These are phyloP conservation scores for Austroboletus niveus DNA, from an alignment of 1,284 basidiomycete species.

Conservation along the genomic window DNA sequence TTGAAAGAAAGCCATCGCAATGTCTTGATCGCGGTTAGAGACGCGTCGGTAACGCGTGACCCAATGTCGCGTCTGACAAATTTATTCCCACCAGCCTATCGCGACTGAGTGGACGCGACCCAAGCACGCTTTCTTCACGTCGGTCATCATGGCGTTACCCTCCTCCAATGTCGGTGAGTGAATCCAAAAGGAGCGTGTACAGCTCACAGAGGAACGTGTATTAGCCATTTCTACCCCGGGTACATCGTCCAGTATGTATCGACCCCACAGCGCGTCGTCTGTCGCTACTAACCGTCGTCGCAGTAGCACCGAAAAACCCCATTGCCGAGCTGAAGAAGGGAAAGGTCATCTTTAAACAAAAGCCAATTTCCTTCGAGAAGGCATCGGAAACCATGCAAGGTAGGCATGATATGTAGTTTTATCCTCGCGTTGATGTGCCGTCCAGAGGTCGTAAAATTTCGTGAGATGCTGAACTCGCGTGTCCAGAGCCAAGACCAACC, in stretches of 20 bases:
- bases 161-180: conserved; percentile 38
- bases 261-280: background rate
- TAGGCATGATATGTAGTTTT: conserved; percentile 32
- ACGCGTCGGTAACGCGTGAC: conserved; percentile 37
- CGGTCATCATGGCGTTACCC: conserved; percentile 37
- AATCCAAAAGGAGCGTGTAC: conserved; percentile 7
- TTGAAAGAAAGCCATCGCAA: conserved; percentile 61
- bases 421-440: background rate
- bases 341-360: conserved; percentile 79
- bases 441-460: conserved; percentile 67
- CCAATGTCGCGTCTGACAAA: conserved; percentile 31
- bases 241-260: conserved; percentile 17
- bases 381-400: conserved; percentile 82
- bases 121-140: conserved; percentile 10
- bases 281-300: background rate
- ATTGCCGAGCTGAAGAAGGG: conserved; percentile 71
- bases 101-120: conserved; percentile 21
- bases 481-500: conserved; percentile 45
- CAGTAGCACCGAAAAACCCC: conserved; percentile 35
- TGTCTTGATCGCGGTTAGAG: background rate
- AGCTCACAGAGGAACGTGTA: conserved; percentile 2
- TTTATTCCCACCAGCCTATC: conserved; percentile 23
- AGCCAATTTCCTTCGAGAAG: conserved; percentile 69
- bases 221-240: conserved; percentile 13
- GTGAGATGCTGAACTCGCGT: conserved; percentile 60